These are phyloP conservation scores for Salicornia ramosissima DNA, from an alignment of 148 eudicot genomes.

Conservation along the genomic window DNA sequence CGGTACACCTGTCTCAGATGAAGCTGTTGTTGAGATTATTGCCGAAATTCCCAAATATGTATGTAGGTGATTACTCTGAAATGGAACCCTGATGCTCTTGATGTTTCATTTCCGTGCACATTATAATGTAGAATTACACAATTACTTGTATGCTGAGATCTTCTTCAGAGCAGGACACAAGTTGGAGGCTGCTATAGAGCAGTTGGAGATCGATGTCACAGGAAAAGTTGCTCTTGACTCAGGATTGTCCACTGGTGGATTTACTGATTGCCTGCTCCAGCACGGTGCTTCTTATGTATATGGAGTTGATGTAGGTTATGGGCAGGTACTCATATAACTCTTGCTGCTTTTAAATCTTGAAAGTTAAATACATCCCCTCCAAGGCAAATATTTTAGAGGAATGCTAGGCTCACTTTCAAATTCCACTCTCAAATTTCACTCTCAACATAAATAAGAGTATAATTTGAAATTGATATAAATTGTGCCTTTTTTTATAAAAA, in stretches of 20 bases:
- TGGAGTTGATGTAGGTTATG: conserved; percentile 98
- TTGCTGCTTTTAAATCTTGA: background rate
- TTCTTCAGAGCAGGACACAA: conserved; percentile 87
- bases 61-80: conserved; percentile 93
- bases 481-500: too few species aligned
- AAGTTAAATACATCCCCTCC: background rate
- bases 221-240: conserved; percentile 97
- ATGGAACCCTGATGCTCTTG: conserved; percentile 16
- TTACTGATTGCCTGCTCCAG: conserved; percentile 97
- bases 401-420: too few species aligned
- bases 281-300: conserved; percentile 81
- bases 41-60: conserved; percentile 98
- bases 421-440: too few species aligned
- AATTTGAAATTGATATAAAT: too few species aligned
- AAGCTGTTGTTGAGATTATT: conserved; percentile 82
- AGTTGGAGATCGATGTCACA: conserved; percentile 69
- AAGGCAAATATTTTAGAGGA: too few species aligned
- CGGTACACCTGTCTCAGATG: conserved; percentile 86
- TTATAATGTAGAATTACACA: conserved; percentile 12
- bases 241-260: conserved; percentile 97
- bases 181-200: conserved; percentile 93
- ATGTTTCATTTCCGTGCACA: conserved; percentile 4
- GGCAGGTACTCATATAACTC: conserved; percentile 52
- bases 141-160: conserved; percentile 19
- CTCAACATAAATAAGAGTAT: too few species aligned